phyloP scores from a whole-genome alignment of 1,139 yeast genomes.

The Debaryomyces sp. region DNA sequence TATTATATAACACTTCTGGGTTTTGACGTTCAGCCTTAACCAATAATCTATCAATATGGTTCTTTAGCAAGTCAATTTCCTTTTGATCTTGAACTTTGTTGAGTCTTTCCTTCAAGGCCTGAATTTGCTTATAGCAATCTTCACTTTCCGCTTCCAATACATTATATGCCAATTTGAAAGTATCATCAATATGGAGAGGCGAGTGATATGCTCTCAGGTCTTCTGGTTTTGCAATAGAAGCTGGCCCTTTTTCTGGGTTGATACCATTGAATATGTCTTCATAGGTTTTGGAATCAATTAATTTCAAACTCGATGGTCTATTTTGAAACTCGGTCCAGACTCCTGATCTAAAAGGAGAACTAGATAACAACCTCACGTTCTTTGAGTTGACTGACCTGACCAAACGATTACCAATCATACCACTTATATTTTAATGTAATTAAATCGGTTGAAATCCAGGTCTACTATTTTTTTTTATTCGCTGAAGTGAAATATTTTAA shows the following conservation, averaged over 20 bases:
- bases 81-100: constrained; percentile 11
- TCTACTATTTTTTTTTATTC: not conserved
- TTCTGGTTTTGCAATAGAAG: constrained; percentile 22
- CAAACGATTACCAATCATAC: constrained; percentile 7
- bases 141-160: constrained; percentile 52
- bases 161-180: constrained; percentile 69
- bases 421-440: not conserved
- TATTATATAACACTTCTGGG: constrained; percentile 82
- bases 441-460: not conserved
- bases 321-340: constrained; percentile 52
- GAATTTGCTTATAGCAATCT: constrained; percentile 22
- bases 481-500: constrained; percentile 6
- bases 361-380: constrained; percentile 14
- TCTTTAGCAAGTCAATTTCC: constrained; percentile 11
- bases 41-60: constrained; percentile 24
- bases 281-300: constrained; percentile 32
- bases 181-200: constrained; percentile 70
- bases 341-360: constrained; percentile 23
- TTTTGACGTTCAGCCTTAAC: constrained; percentile 63
- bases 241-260: constrained; percentile 35
- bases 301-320: constrained; percentile 42
- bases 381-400: constrained; percentile 3
- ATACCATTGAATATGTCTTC: constrained; percentile 38
- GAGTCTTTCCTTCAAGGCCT: constrained; percentile 15
- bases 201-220: constrained; percentile 51